Percentiles rank a stretch among this genome's conserved stretches.
Conservation (phyloP, 2,329 filamentous ascomycete species). For the Diaporthe ampelina region DNA sequence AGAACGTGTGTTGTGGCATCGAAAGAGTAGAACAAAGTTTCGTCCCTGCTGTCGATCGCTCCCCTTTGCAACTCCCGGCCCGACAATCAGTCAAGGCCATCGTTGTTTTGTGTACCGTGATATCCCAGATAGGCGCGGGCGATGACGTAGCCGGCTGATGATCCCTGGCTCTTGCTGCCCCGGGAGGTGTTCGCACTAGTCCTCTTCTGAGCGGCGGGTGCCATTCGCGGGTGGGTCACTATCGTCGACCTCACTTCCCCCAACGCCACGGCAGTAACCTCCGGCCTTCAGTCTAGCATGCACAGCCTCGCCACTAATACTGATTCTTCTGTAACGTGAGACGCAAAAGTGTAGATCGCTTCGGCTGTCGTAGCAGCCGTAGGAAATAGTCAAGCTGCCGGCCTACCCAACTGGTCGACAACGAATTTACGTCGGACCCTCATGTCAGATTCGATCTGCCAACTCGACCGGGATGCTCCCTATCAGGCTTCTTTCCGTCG, state of each 20-base stretch:
- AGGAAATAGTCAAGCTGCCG: not conserved
- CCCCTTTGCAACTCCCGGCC: slow-evolving; percentile 4
- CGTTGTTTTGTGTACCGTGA: not conserved
- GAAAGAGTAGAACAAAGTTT: not conserved
- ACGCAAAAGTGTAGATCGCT: not conserved
- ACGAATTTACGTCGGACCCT: too few species aligned
- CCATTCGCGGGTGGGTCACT: not conserved
- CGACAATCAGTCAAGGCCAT: slow-evolving; percentile 3
- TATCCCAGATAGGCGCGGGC: slow-evolving; percentile 2
- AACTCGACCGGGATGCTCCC: not conserved
- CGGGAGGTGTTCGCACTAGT: slow-evolving; percentile 1
- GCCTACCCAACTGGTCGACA: not conserved
- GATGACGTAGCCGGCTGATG: slow-evolving; percentile 25
- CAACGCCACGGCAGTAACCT: not conserved
- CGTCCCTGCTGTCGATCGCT: slow-evolving; percentile 13
- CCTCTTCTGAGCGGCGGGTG: not conserved
- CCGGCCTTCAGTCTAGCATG: not conserved
- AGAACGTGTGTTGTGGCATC: not conserved
- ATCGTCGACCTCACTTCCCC: slow-evolving; percentile 8
- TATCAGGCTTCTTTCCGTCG: not conserved
- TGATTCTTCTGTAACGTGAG: not conserved
- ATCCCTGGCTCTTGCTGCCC: slow-evolving; percentile 3
- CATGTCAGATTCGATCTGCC: slow-evolving; percentile 3
- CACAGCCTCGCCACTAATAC: slow-evolving; percentile 18
- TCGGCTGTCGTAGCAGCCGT: not conserved